A percentile compares a stretch with the other conserved stretches of the same genome.
Evolutionary conservation across 139 green algal species (phyloP).

Genomic region (Chlorella sp.): DNA sequence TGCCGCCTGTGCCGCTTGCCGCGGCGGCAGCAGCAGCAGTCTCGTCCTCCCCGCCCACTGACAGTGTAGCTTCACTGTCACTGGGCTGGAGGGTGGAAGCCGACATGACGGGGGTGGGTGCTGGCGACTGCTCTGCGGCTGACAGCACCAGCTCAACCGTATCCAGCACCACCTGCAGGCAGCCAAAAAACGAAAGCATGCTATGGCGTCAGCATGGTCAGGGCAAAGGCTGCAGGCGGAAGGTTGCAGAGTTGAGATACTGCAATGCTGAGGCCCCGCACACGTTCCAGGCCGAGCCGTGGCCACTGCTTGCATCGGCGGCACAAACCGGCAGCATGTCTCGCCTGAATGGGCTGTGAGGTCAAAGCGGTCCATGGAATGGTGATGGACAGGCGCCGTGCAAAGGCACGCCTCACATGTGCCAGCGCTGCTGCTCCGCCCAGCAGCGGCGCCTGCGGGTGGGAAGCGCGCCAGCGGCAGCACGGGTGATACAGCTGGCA

Average conservation of each 20-base stretch:
- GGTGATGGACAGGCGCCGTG: constrained; percentile 45
- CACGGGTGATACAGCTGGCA: too few species aligned
- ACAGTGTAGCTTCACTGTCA: neutral
- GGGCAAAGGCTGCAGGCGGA: too few species aligned
- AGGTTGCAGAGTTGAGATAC: too few species aligned
- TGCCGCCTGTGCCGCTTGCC: neutral
- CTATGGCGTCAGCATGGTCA: too few species aligned
- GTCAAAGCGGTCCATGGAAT: constrained; percentile 64
- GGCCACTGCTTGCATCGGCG: too few species aligned
- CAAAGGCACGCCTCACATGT: constrained; percentile 55
- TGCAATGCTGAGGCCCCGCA: too few species aligned
- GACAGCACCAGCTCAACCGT: constrained; percentile 61
- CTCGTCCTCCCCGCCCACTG: neutral
- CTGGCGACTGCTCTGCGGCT: neutral
- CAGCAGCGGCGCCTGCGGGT: constrained; percentile 26
- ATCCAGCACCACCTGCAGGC: constrained; percentile 60
- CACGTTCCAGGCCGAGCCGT: too few species aligned
- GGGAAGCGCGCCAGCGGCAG: too few species aligned
- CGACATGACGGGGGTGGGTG: neutral
- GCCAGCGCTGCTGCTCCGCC: constrained; percentile 20
- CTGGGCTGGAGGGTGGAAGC: neutral
- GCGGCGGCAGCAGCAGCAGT: neutral
- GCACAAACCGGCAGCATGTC: too few species aligned
- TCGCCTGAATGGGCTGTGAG: constrained; percentile 61
- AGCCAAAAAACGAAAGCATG: too few species aligned